Base-by-base conservation (phyloP, 495 filamentous ascomycete genomes). In the Alectoria sarmentosa region DNA sequence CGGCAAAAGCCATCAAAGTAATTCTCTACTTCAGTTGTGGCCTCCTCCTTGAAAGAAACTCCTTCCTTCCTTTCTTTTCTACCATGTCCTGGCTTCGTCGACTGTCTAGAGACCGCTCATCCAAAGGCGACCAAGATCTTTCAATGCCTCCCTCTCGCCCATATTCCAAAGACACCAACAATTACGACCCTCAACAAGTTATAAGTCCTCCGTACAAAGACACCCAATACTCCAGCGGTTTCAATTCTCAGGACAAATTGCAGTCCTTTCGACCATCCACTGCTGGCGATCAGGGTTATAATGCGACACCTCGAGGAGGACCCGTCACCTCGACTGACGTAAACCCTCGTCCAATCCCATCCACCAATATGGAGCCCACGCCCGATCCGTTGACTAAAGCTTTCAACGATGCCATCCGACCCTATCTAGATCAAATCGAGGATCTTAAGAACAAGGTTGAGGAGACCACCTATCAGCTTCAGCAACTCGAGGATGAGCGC, bases 391-490 rank as follows among this genome's bases (percentile, higher is more conserved):
- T 81, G 61, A 73, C 77, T 46, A 75, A 73, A 58, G 79, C 79
- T 23, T 81, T 80, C 76, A 80, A 79, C 63, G 76, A 78, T 56
- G 77, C 79, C 21, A 69, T 80, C 60, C 69, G 75, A 46, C 79
- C 79, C 14, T 78, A 79, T 63, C 70, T 69, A 19, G 78, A 81
- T 39, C 74, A 78, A 69, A 77, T 80, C 54, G 78, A 80, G 52
- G 67, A 70, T 41, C 69, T 81, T 46, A 76, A 79, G 66, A 70
- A 59, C 55, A 73, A 80, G 67, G 63, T 80, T 36, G 74, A 76
- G 7, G 78, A 81, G 62, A 69, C 77, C 62, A 72, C 71, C 38
- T 67, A 70, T 30, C 79, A 74, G 61, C 67, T 80, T 37, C 74
- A 79, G 64, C 70, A 74, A 66, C 66, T 80, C 44, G 79, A 81